phyloP scores from a whole-genome alignment of 768 basidiomycete species.

The Boletellus ananiceps region DNA sequence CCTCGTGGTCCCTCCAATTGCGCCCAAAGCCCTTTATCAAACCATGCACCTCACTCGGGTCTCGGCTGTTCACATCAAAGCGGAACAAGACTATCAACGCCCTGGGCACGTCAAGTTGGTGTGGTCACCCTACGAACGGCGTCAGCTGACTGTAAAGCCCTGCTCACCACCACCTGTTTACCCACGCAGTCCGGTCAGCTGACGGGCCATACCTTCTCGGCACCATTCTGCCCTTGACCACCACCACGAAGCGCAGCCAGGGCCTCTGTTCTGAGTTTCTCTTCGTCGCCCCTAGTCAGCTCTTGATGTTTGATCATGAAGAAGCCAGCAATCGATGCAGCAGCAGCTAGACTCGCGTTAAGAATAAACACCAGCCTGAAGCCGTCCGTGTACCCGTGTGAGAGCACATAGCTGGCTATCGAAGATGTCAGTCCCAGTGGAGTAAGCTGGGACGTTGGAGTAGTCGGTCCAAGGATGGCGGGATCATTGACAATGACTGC shows the following conservation, averaged over 20 bases:
- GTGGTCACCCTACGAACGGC: not conserved
- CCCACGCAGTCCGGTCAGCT: not conserved
- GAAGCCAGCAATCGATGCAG: constrained; percentile 52
- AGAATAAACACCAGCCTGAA: constrained; percentile 59
- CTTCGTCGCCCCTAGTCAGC: constrained; percentile 54
- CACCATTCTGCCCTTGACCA: not conserved
- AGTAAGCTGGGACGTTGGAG: constrained; percentile 30
- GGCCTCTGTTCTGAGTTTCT: constrained; percentile 41
- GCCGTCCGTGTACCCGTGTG: constrained; percentile 50
- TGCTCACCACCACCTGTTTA: constrained; percentile 1
- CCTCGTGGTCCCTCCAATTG: not conserved
- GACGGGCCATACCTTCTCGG: constrained; percentile 3
- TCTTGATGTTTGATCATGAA: constrained; percentile 61
- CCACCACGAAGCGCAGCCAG: constrained; percentile 8
- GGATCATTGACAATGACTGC: constrained; percentile 49
- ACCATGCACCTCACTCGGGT: not conserved
- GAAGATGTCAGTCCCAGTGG: constrained; percentile 34
- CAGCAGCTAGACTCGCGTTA: constrained; percentile 49
- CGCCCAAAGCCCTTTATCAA: not conserved
- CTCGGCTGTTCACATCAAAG: not conserved
- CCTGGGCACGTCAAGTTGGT: not conserved
- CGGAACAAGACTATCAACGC: no score
- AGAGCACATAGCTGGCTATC: constrained; percentile 40
- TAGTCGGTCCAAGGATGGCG: constrained; percentile 28
- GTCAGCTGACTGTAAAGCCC: not conserved